These are phyloP conservation scores for Chalaropsis ovoidea DNA, from an alignment of 2,329 filamentous ascomycete species.

Conservation along the genomic window DNA sequence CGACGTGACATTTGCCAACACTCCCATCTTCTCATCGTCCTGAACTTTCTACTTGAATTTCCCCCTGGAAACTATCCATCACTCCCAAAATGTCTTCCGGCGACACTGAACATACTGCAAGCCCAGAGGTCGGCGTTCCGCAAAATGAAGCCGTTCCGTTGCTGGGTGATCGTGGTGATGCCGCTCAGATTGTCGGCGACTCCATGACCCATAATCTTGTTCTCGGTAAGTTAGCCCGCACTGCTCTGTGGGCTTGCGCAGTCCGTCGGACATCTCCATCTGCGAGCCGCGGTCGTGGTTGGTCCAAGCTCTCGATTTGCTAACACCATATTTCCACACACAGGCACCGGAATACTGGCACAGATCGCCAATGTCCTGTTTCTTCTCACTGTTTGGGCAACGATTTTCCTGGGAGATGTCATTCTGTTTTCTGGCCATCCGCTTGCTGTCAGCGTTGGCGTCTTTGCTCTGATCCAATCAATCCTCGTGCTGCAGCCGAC, in stretches of 20 bases:
- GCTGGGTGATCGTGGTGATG: constrained; percentile 55
- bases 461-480: constrained; percentile 68
- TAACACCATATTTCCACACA: background rate
- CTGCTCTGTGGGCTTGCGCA: too few relatives aligned
- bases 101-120: background rate
- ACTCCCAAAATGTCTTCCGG: background rate
- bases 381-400: constrained; percentile 64
- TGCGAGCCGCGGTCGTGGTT: too few relatives aligned
- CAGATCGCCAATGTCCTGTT: constrained; percentile 71
- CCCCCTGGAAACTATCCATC: too few relatives aligned
- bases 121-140: constrained; percentile 27
- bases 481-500: constrained; percentile 84
- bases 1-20: background rate
- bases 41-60: too few relatives aligned
- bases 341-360: constrained; percentile 71
- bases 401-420: constrained; percentile 57
- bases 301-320: background rate
- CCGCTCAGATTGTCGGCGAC: constrained; percentile 54
- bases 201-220: constrained; percentile 61
- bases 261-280: too few relatives aligned
- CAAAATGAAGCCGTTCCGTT: constrained; percentile 37
- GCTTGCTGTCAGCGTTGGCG: constrained; percentile 55
- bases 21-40: background rate
- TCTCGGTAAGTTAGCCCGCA: constrained; percentile 47
- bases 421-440: constrained; percentile 86